These are phyloP conservation scores for Claviceps pusilla DNA, from an alignment of 2,329 filamentous ascomycete genomes.

Conservation along the genomic window DNA sequence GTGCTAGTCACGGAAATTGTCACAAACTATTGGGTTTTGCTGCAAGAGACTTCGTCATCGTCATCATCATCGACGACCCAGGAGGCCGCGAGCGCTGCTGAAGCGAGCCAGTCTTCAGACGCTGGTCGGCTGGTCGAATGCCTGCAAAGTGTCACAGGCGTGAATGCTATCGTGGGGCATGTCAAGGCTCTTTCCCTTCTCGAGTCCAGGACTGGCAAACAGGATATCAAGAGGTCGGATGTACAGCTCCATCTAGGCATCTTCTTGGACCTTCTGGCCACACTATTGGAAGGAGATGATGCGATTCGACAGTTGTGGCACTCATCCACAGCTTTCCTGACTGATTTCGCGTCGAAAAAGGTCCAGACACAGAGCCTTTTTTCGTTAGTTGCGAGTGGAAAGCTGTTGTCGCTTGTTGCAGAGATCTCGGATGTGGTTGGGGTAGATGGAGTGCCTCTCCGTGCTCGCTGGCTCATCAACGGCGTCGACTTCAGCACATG, in stretches of 20 bases:
- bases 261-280: slow-evolving; percentile 28
- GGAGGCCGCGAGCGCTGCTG: slow-evolving; percentile 1
- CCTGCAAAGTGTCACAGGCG: slow-evolving; percentile 57
- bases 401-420: slow-evolving; percentile 34
- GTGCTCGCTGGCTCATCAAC: slow-evolving; percentile 45
- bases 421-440: slow-evolving; percentile 39
- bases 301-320: slow-evolving; percentile 25
- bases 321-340: slow-evolving; percentile 13
- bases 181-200: slow-evolving; percentile 45
- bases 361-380: slow-evolving; percentile 23
- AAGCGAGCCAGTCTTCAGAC: slow-evolving; percentile 17
- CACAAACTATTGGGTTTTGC: slow-evolving; percentile 64
- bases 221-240: slow-evolving; percentile 25
- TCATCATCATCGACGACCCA: slow-evolving; percentile 1
- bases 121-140: slow-evolving; percentile 42
- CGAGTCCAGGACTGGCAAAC: slow-evolving; percentile 26
- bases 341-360: slow-evolving; percentile 14
- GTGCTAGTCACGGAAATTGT: slow-evolving; percentile 58
- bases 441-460: slow-evolving; percentile 12
- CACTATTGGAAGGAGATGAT: slow-evolving; percentile 24
- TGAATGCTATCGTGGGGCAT: slow-evolving; percentile 63
- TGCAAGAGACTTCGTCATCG: slow-evolving; percentile 31
- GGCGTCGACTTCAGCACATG: slow-evolving; percentile 53
- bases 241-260: slow-evolving; percentile 28
- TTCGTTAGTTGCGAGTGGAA: slow-evolving; percentile 32